phyloP scores from a whole-genome alignment of 345 rosid genomes.

The Brassica carinata region DNA sequence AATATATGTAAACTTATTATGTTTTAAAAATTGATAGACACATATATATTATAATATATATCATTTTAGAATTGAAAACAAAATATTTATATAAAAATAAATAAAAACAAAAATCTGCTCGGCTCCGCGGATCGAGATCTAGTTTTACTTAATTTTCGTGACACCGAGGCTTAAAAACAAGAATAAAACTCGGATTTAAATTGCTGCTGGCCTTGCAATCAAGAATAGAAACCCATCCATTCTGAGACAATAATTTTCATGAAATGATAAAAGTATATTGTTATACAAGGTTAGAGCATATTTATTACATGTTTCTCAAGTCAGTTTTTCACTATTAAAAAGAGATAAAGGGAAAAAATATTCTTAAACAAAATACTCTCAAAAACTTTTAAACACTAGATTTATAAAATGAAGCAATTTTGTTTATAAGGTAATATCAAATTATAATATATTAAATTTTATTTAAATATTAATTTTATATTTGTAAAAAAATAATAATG shows the following conservation, averaged over 20 bases:
- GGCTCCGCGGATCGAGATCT: no score
- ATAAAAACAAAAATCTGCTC: no score
- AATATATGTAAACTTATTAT: no score
- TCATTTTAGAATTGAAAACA: no score
- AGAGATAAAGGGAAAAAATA: neutral
- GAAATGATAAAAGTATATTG: neutral
- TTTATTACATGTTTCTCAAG: neutral
- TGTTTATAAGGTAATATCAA: no score
- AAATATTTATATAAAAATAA: no score
- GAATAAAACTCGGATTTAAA: neutral
- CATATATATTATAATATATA: no score
- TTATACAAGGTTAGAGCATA: no score
- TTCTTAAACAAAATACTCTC: neutral
- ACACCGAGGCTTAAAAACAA: neutral
- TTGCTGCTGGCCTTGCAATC: neutral
- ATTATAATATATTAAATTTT: no score
- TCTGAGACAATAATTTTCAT: neutral
- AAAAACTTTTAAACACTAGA: neutral
- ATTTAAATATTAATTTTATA: no score
- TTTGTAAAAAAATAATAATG: neutral
- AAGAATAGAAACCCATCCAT: neutral
- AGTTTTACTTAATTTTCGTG: neutral
- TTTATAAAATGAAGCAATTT: neutral
- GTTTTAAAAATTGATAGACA: no score
- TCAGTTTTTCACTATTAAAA: neutral